A percentile compares a stretch with the other conserved stretches of the same genome.
phyloP scores from a whole-genome alignment of 768 basidiomycete genomes.

The Tephrocybe sp. region DNA sequence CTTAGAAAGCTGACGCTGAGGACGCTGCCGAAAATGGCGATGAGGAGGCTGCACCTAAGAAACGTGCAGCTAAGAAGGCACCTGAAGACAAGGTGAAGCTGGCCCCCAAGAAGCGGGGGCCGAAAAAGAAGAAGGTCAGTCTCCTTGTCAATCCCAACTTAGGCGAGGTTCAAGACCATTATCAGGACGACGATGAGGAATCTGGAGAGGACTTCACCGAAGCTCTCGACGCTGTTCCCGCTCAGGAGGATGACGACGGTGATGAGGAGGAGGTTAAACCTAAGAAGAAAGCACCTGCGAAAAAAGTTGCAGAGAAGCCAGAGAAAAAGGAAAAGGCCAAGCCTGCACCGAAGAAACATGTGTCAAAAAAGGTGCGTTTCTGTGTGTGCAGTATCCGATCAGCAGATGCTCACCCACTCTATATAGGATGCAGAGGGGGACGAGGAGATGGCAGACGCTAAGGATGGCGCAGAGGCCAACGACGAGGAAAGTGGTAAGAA shows the following conservation, averaged over 20 bases:
- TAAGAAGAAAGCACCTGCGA: constrained; percentile 41
- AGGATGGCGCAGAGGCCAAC: constrained; percentile 44
- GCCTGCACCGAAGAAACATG: constrained; percentile 18
- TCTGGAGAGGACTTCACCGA: constrained; percentile 47
- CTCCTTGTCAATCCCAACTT: constrained; percentile 6
- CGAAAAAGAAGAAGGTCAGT: constrained; percentile 43
- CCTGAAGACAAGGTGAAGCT: constrained; percentile 46
- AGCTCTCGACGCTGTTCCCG: constrained; percentile 36
- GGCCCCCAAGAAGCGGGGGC: constrained; percentile 45
- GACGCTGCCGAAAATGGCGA: constrained; percentile 29
- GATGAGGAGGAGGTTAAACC: constrained; percentile 43
- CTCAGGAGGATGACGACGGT: constrained; percentile 36
- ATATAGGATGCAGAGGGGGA: constrained; percentile 35
- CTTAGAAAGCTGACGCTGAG: constrained; percentile 29
- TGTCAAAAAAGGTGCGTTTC: constrained; percentile 19
- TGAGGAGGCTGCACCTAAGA: constrained; percentile 43
- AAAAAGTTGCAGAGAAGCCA: constrained; percentile 30
- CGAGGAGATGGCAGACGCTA: constrained; percentile 39
- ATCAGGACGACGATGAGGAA: constrained; percentile 33
- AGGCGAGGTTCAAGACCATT: background rate
- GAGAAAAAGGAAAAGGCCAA: constrained; percentile 25
- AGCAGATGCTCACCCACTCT: background rate
- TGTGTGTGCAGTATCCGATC: background rate
- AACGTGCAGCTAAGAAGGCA: constrained; percentile 38
- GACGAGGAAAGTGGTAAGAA: constrained; percentile 57